Conservation (phyloP, 2,329 filamentous ascomycete genomes). For the Talaromyces piceae region DNA sequence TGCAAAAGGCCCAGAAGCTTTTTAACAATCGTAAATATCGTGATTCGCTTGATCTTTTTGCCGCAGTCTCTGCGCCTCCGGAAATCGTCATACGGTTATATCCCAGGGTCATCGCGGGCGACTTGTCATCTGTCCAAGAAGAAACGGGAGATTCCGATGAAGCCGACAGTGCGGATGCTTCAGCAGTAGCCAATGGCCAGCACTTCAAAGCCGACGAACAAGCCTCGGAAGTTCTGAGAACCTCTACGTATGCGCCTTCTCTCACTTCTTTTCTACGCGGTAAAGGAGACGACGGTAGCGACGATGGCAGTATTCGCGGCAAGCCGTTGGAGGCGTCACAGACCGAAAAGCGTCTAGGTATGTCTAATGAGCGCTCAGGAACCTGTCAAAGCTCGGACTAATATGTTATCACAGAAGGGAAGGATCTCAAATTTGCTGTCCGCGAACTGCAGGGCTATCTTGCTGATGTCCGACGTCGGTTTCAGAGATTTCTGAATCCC, state of each 20-base stretch:
- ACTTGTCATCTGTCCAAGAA: slow-evolving; percentile 58
- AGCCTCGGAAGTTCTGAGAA: slow-evolving; percentile 21
- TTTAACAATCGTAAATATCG: slow-evolving; percentile 79
- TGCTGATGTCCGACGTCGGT: slow-evolving; percentile 66
- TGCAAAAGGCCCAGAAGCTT: slow-evolving; percentile 78
- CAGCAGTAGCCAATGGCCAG: slow-evolving; percentile 21
- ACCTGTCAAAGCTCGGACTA: slow-evolving; percentile 6
- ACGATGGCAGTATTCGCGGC: slow-evolving; percentile 32
- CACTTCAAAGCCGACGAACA: slow-evolving; percentile 20
- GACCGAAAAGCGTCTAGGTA: slow-evolving; percentile 23
- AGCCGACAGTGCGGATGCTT: slow-evolving; percentile 16
- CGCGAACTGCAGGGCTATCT: slow-evolving; percentile 80
- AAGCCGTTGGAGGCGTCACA: slow-evolving; percentile 22
- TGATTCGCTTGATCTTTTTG: slow-evolving; percentile 83
- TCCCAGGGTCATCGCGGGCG: slow-evolving; percentile 74
- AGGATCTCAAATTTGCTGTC: slow-evolving; percentile 74
- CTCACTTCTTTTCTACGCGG: slow-evolving; percentile 30
- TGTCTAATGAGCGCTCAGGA: slow-evolving; percentile 3
- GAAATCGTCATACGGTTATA: slow-evolving; percentile 81
- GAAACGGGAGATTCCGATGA: slow-evolving; percentile 30
- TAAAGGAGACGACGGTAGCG: slow-evolving; percentile 31
- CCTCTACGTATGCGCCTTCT: slow-evolving; percentile 28
- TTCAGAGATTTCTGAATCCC: slow-evolving; percentile 53
- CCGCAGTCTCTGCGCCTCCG: slow-evolving; percentile 80
- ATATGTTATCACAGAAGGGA: slow-evolving; percentile 53